phyloP scores from a whole-genome alignment of 352 stramenopile species.

The Globisporangium nagaii region DNA sequence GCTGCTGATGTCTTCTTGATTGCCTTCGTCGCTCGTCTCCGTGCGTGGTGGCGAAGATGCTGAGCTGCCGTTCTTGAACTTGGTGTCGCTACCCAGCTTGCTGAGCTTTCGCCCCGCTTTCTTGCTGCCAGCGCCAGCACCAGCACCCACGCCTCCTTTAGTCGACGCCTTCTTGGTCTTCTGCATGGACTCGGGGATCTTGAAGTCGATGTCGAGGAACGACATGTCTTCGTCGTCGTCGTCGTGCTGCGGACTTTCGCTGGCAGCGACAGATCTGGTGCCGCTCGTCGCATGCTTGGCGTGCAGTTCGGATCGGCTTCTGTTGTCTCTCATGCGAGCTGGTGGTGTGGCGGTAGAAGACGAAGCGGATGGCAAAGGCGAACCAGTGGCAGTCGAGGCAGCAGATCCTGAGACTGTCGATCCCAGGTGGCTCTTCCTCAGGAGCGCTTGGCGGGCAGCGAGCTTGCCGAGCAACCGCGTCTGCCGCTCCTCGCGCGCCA shows the following conservation, averaged over 20 bases:
- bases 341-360: not conserved
- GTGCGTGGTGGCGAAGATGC: too few relatives aligned
- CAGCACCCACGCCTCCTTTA: not conserved
- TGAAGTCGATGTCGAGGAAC: slow-evolving; percentile 43
- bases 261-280: not conserved
- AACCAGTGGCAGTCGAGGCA: not conserved
- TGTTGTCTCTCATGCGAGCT: slow-evolving; percentile 4
- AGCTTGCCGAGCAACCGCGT: slow-evolving; percentile 44
- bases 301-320: slow-evolving; percentile 4
- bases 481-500: slow-evolving; percentile 71
- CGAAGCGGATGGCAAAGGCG: too few relatives aligned
- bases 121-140: not conserved
- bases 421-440: slow-evolving; percentile 3
- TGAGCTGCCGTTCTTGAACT: not conserved
- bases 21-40: slow-evolving; percentile 4
- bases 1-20: slow-evolving; percentile 12
- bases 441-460: slow-evolving; percentile 8
- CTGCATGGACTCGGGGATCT: slow-evolving; percentile 32
- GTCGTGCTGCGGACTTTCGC: slow-evolving; percentile 10
- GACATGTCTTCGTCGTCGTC: slow-evolving; percentile 34
- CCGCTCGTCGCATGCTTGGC: not conserved
- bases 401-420: not conserved
- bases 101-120: slow-evolving; percentile 2
- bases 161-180: not conserved
- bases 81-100: not conserved